Evolutionary conservation across 352 stramenopile species (phyloP), one percentile per base, ranked within the genome.

Genomic region (Pythium sukuiense): DNA sequence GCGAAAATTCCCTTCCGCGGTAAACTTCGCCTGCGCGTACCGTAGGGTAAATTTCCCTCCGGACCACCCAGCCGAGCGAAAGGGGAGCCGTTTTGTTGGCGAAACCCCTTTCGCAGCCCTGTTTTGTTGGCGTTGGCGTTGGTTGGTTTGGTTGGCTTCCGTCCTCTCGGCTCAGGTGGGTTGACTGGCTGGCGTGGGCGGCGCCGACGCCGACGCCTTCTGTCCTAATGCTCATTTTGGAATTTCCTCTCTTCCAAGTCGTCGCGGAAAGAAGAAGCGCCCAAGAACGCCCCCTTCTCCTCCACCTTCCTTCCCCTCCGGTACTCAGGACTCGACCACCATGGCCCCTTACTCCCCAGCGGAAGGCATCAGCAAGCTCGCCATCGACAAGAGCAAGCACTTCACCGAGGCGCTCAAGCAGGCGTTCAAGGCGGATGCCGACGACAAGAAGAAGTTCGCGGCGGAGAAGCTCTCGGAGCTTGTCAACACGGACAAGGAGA

Each of bases 331-430:
- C 27, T 39, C 35, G 59, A 61, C 49, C 75, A 87, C 63, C 60
- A 93, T 94, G 86, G 86, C 86, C 77, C 86, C 86, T 63, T 92
- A 90, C 80, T 85, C 83, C 67, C 85, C 85, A 43, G 84, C 79
- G 65, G 85, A 89, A 74, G 83, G 80, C 73, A 89, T 91, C 67
- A 92, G 74, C 80, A 87, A 92, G 75, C 80, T 95, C 63, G 85
- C 80, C 24, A 91, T 93, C 63, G 87, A 93, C 81, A 88, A 93
- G 80, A 96, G 84, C 82, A 94, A 96, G 80, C 87, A 94, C 80
- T 96, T 96, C 71, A 92, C 84, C 30, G 82, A 92, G 55, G 87
- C 87, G 46, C 71, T 94, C 52, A 77, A 90, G 72, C 80, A 95
- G 77, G 85, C 87, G 33, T 80, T 93, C 63, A 70, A 71, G 66